These are phyloP conservation scores for Escovopsis sp. DNA, from an alignment of 2,329 filamentous ascomycete species.

Conservation along the genomic window DNA sequence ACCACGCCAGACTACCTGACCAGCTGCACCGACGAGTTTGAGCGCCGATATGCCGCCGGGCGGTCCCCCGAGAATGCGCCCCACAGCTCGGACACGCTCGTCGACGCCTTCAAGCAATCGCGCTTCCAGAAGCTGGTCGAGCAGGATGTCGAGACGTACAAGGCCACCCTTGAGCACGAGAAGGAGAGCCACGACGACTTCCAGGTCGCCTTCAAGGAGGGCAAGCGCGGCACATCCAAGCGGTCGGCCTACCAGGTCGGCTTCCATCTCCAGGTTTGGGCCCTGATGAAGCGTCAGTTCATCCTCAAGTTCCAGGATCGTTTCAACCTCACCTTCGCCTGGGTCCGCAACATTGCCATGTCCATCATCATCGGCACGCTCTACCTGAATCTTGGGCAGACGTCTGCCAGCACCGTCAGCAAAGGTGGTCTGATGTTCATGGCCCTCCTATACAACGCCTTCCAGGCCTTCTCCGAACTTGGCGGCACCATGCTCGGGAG, in stretches of 20 bases:
- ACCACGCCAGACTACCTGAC: constrained; percentile 73
- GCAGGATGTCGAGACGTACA: constrained; percentile 55
- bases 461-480: constrained; percentile 69
- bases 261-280: constrained; percentile 71
- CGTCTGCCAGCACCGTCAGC: constrained; percentile 58
- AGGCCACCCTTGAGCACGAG: constrained; percentile 45
- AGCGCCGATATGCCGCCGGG: constrained; percentile 59
- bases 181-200: constrained; percentile 62
- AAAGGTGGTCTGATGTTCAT: constrained; percentile 73
- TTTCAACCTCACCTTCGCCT: constrained; percentile 59
- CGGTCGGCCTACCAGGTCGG: constrained; percentile 71
- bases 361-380: constrained; percentile 69
- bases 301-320: constrained; percentile 76
- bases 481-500: constrained; percentile 61
- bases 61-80: constrained; percentile 51
- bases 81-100: constrained; percentile 49
- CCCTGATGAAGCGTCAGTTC: constrained; percentile 71
- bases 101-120: constrained; percentile 55
- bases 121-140: constrained; percentile 38
- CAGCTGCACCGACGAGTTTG: constrained; percentile 70
- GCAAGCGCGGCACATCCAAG: constrained; percentile 60
- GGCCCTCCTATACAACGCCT: constrained; percentile 70
- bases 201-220: constrained; percentile 56
- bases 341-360: constrained; percentile 52
- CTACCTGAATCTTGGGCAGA: constrained; percentile 54